Conservation (phyloP, 352 stramenopile species). For the Globisporangium irregulare region DNA sequence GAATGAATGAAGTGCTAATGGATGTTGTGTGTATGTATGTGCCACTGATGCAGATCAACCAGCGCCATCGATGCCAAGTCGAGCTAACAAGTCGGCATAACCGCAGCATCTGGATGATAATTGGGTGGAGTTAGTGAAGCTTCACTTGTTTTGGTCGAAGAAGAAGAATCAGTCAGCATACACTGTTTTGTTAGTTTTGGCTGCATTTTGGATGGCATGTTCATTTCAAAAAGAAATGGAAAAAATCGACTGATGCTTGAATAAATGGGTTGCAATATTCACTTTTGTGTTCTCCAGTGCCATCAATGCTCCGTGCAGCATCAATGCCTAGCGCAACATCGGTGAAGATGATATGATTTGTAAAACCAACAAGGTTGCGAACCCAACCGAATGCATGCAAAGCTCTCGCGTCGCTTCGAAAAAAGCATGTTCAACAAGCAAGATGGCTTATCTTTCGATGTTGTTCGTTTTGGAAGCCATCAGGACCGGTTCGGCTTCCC, state of each 20-base stretch:
- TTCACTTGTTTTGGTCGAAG: neutral
- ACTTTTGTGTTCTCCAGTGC: neutral
- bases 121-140: neutral
- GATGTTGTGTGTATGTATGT: neutral
- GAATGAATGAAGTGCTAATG: neutral
- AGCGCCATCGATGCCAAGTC: neutral
- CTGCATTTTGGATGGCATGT: neutral
- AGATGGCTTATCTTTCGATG: neutral
- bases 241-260: neutral
- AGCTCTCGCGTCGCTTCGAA: neutral
- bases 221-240: neutral
- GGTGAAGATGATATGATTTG: too few relatives aligned
- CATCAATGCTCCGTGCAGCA: too few relatives aligned
- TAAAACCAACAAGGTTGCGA: too few relatives aligned
- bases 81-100: neutral
- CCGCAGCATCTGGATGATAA: neutral
- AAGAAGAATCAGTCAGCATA: neutral
- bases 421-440: neutral
- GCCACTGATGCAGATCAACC: too few relatives aligned
- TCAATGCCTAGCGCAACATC: too few relatives aligned
- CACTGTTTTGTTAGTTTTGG: neutral
- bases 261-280: neutral
- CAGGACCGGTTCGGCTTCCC: neutral
- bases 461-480: neutral
- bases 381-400: too few relatives aligned